These are phyloP conservation scores for Exsudoporus floridanus DNA, from an alignment of 1,284 basidiomycete genomes.

Conservation along the genomic window DNA sequence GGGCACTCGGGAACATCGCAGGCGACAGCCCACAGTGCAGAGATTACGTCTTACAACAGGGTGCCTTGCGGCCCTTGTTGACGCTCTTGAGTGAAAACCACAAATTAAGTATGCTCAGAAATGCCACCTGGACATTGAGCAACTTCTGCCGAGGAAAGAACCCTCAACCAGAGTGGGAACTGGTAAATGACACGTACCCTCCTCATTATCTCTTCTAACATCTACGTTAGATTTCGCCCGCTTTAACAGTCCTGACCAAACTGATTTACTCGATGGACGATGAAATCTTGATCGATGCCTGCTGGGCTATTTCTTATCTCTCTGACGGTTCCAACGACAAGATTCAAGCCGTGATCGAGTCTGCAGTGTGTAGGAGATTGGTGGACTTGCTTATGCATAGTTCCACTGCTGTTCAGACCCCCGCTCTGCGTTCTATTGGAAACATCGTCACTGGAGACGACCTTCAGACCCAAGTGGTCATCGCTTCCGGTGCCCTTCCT, in stretches of 20 bases:
- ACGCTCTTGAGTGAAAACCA: constrained; percentile 81
- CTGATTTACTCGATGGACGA: constrained; percentile 99
- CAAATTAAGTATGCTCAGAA: constrained; percentile 96
- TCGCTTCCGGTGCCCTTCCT: constrained; percentile 92
- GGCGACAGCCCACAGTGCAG: constrained; percentile 94
- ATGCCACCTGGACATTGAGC: constrained; percentile 97
- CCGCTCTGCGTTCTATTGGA: constrained; percentile 94
- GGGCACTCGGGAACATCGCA: constrained; percentile 96
- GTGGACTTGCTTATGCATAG: constrained; percentile 97
- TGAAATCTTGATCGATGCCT: constrained; percentile 98
- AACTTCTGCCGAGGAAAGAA: constrained; percentile 98
- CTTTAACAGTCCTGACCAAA: constrained; percentile 94
- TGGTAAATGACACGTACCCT: constrained; percentile 51
- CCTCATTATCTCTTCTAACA: constrained; percentile 13
- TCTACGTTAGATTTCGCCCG: constrained; percentile 82
- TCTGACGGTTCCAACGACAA: constrained; percentile 99
- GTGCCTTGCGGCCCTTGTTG: constrained; percentile 71
- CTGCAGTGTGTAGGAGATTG: constrained; percentile 94
- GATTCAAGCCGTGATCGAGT: constrained; percentile 99
- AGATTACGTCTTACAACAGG: constrained; percentile 83
- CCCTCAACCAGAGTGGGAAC: constrained; percentile 93
- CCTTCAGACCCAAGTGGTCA: constrained; percentile 97
- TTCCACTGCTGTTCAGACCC: constrained; percentile 98
- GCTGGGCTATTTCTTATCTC: constrained; percentile 99
- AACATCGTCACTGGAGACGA: constrained; percentile 99